Conservation (phyloP, 2,329 filamentous ascomycete genomes). For the Cladosporium austrohemisphaericum region DNA sequence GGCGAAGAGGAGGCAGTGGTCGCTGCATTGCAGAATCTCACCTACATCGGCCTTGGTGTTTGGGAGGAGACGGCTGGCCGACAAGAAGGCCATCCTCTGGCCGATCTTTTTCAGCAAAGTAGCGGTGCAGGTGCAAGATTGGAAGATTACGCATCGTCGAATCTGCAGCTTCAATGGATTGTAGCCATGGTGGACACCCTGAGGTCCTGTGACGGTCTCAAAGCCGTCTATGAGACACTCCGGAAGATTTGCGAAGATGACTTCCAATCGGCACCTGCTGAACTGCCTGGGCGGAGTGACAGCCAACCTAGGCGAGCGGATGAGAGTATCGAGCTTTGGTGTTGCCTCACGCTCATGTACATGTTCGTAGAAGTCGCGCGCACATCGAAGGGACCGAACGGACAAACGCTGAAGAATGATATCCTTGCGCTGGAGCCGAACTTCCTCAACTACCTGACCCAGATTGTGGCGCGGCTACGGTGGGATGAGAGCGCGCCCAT, state of each 20-base stretch:
- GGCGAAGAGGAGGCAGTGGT: slow-evolving; percentile 31
- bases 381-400: slow-evolving; percentile 25
- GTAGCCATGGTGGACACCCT: slow-evolving; percentile 42
- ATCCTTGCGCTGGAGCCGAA: slow-evolving; percentile 49
- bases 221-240: slow-evolving; percentile 39
- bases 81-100: slow-evolving; percentile 24
- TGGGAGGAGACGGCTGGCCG: slow-evolving; percentile 50
- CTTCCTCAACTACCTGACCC: slow-evolving; percentile 68
- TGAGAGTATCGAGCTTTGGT: slow-evolving; percentile 45
- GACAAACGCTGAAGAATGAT: slow-evolving; percentile 28
- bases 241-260: slow-evolving; percentile 30
- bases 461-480: slow-evolving; percentile 51
- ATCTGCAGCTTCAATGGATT: slow-evolving; percentile 44
- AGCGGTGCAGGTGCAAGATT: slow-evolving; percentile 28
- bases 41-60: slow-evolving; percentile 46
- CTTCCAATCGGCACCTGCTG: slow-evolving; percentile 22
- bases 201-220: slow-evolving; percentile 39
- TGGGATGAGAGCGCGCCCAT: slow-evolving; percentile 58
- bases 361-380: slow-evolving; percentile 47
- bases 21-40: slow-evolving; percentile 40
- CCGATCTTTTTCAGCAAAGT: slow-evolving; percentile 25
- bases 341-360: slow-evolving; percentile 47
- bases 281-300: slow-evolving; percentile 25
- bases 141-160: slow-evolving; percentile 33
- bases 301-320: slow-evolving; percentile 26